These are phyloP conservation scores for Phytophthora crassamura DNA, from an alignment of 352 stramenopile species.

Conservation along the genomic window DNA sequence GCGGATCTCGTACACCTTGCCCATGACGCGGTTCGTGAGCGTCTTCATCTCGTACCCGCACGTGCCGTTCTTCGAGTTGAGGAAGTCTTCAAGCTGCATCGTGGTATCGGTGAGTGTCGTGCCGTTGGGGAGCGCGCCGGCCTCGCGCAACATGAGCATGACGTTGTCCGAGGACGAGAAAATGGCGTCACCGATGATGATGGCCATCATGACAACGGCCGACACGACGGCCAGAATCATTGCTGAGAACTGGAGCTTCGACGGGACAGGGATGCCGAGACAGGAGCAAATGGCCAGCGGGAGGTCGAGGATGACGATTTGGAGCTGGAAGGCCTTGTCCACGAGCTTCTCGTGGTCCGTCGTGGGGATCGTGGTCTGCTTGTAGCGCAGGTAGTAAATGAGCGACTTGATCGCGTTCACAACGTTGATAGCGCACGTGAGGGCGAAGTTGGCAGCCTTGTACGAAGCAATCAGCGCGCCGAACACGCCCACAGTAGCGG, in stretches of 20 bases:
- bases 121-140: slow-evolving; percentile 24
- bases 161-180: slow-evolving; percentile 29
- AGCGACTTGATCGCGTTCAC: slow-evolving; percentile 34
- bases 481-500: slow-evolving; percentile 45
- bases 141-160: slow-evolving; percentile 39
- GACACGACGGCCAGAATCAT: slow-evolving; percentile 25
- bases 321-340: slow-evolving; percentile 32
- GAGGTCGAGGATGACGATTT: slow-evolving; percentile 35
- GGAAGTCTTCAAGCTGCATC: slow-evolving; percentile 21
- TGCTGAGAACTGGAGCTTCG: slow-evolving; percentile 27
- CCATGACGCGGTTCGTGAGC: slow-evolving; percentile 40
- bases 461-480: slow-evolving; percentile 18
- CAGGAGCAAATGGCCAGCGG: slow-evolving; percentile 28
- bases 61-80: slow-evolving; percentile 34
- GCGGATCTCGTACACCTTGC: slow-evolving; percentile 39
- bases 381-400: slow-evolving; percentile 39
- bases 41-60: slow-evolving; percentile 39
- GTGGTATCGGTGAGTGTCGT: neutral
- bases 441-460: slow-evolving; percentile 12
- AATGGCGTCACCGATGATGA: slow-evolving; percentile 33
- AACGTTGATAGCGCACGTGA: slow-evolving; percentile 31
- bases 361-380: slow-evolving; percentile 14
- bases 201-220: slow-evolving; percentile 37
- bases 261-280: slow-evolving; percentile 19
- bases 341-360: slow-evolving; percentile 32